Evolutionary conservation across 192 early-diverging fungal genomes (phyloP), one percentile per base, ranked within the genome.

Genomic region (Geranomyces variabilis): DNA sequence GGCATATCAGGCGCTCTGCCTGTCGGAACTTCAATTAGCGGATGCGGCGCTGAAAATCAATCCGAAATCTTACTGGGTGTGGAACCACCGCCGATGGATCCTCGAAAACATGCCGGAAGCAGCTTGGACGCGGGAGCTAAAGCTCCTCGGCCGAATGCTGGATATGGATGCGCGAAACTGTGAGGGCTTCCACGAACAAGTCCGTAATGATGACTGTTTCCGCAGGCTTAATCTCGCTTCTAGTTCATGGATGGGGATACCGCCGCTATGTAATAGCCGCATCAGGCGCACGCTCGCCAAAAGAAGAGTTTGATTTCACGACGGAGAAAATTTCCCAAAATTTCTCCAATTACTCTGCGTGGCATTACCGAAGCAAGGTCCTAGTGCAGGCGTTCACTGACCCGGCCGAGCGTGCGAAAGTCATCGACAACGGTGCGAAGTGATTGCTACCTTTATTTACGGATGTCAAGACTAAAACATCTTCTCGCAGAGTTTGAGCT

Each of bases 301-400:
- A 77, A 28, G 69, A 69, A 21, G 96, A 99, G 79, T 93, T 95
- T 76, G 90, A 93, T 19, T 99, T 89, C 75, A 96, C 95, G 0
- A 92, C 88, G 0, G 82, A 79, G 49, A 97, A 99, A 78, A 96
- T 99, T 77, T 85, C 86, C 53, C 88, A 91, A 73, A 94, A 93
- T 77, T 98, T 96, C 76, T 94, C 93, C 22, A 99, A 99, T 82
- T 95, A 93, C 74, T 93, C 95, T 14, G 97, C 97, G n/a, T 99
- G 97, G 97, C 96, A 99, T 75, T 91, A 97, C 71, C 79, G 97
- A 61, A 91, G 88, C 62, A 96, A 93, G 71, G 69, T 96, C 15
- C 76, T 99, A 29, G 17, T 72, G 74, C 36, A 30, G 57, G 55
- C 33, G 13, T 63, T 45, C 30, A 33, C 43, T 22, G 74, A 74